Base-by-base conservation (phyloP, 768 basidiomycete genomes). In the Pisolithus marmoratus region DNA sequence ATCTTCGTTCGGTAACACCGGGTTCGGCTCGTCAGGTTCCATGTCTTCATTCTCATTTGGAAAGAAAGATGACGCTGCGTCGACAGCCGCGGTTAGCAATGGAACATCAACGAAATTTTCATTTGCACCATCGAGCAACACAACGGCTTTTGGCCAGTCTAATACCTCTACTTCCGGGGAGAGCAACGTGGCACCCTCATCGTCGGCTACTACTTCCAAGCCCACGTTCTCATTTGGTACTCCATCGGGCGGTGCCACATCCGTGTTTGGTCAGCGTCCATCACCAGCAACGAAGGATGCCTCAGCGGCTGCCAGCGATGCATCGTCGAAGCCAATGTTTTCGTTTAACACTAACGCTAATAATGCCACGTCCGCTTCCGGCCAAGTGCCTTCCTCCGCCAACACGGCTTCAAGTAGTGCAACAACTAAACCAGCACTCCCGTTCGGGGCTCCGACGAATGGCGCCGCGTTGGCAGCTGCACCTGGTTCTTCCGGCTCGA, bases 291-390 rank as follows among this genome's bases (percentile, higher is more conserved):
- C 41, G 15, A 54, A 61, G 44, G 57, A 55, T 11, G 56, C 57
- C 26, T 44, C 48, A 38, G 19, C 46, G 24, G 22, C 51, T 19
- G 46, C 37, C 24, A 38, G 27, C 47, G 23, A 38, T 9, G 58
- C 60, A 11, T 60, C 68, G 15, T 50, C 64, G 31, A 67, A 70
- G 17, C 66, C 72, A 22, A 60, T 65, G 49, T 43, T 62, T 22
- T 52, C 67, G n/a, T 47, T 47, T 20, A 23, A 6, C 34, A 8
- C 46, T 9, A 20, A 23, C 4, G 1, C 43, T 5, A n/a, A 9
- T 22, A 47, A 14, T 23, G 20, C 31, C 20, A 12, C 46, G 14
- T 46, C 44, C 7, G 26, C 44, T 15, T 26, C 27, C 12, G n/a
- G 44, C 44, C 44, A 46, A 17, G 27, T 9, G 1, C 4, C 41